These are phyloP conservation scores for Auricularia auricula-judae DNA, from an alignment of 768 basidiomycete species.

Conservation along the genomic window DNA sequence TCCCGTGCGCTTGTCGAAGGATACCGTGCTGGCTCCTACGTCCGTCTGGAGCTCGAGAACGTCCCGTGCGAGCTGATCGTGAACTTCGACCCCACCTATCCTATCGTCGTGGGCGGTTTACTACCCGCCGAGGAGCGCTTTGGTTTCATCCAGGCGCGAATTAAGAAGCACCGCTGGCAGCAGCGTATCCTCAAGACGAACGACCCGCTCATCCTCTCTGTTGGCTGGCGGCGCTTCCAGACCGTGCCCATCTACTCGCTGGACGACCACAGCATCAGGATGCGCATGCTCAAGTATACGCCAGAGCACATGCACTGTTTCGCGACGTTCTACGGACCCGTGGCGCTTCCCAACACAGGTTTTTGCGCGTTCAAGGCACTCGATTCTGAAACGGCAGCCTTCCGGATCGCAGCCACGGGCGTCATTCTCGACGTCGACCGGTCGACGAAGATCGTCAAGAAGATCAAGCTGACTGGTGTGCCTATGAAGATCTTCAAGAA, in stretches of 20 bases:
- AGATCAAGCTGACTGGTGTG: constrained; percentile 88
- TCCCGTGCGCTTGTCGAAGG: constrained; percentile 81
- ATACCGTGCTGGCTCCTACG: constrained; percentile 80
- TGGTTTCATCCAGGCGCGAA: constrained; percentile 87
- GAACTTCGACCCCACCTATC: constrained; percentile 84
- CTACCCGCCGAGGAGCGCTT: constrained; percentile 84
- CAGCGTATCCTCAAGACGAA: constrained; percentile 88
- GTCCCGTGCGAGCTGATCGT: constrained; percentile 90
- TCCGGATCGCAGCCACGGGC: constrained; percentile 87
- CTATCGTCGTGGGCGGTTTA: constrained; percentile 86
- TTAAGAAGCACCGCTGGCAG: constrained; percentile 96
- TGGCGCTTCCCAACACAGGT: constrained; percentile 84
- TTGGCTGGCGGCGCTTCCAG: constrained; percentile 98
- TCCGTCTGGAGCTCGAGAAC: constrained; percentile 75
- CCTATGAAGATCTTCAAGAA: constrained; percentile 99
- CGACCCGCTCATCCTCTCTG: constrained; percentile 88
- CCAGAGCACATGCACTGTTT: constrained; percentile 99
- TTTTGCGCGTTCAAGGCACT: constrained; percentile 96
- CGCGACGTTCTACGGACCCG: constrained; percentile 94
- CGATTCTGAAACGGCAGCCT: constrained; percentile 51
- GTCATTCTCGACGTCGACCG: constrained; percentile 90
- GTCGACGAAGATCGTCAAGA: constrained; percentile 93
- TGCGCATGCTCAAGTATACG: constrained; percentile 99
- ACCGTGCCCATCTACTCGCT: constrained; percentile 89
- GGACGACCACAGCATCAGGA: constrained; percentile 95